Evolutionary conservation across 1,284 basidiomycete genomes (phyloP), one percentile per base, ranked within the genome.

Genomic region (Boletus austroedulis): DNA sequence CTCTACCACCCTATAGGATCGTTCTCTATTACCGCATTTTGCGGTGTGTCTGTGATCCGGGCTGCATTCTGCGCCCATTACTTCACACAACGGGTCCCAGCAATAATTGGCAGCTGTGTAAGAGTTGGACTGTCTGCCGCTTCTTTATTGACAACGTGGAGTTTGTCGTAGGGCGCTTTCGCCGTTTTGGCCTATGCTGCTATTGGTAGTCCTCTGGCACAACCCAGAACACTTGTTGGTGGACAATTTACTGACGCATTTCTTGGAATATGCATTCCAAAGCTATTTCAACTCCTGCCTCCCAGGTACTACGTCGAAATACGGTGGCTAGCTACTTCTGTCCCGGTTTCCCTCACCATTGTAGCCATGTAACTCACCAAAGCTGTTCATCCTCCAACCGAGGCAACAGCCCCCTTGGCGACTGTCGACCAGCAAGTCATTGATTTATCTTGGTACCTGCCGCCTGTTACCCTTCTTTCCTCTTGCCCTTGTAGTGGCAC

Each of bases 331-430:
- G 81, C 81, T 48, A 85, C 78, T 5, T 83, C 82, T 0, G 70
- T 87, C 7, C 73, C 79, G 1, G 81, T 82, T 62, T 80, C 83
- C 0, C 66, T 76, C 11, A 68, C 83, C 21, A 69, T 85, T 32
- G 77, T 83, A 78, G 56, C 51, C 36, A 63, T 68, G 69, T 64
- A 85, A 64, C 73, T 86, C 32, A 83, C 84, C 2, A 73, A 74
- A 1, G 84, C 82, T 0, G 79, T 79, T 1, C 85, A 87, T 67
- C 86, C 85, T 6, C 86, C 86, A 9, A 85, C 81, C 40, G 86
- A 84, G 65, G 75, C 75, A 58, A 81, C 75, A 3, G 76, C 78
- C 15, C 70, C 77, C 57, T 69, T 78, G 3, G 81, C 84, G n/a
- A 78, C 80, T 3, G 72, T 81, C 17, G 78, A 79, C 61, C 66